Evolutionary conservation across 257 asterid genomes (phyloP).

Genomic region (Solanum sparsipilum): DNA sequence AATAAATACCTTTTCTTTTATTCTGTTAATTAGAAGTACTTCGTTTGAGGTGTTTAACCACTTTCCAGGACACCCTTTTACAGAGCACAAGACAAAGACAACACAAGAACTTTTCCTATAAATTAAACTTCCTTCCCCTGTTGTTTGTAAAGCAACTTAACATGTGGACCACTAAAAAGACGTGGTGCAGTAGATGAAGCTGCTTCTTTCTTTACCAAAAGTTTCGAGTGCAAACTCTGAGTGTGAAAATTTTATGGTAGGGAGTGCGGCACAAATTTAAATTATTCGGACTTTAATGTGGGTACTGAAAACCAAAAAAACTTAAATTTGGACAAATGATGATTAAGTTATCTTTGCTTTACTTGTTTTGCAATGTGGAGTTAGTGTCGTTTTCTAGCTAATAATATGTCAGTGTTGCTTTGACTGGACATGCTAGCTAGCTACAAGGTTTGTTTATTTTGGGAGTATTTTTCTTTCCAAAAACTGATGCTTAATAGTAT

Average conservation of each 20-base stretch:
- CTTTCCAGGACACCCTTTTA: constrained; percentile 18
- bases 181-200: not conserved
- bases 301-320: not conserved
- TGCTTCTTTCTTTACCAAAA: not conserved
- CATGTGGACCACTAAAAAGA: constrained; percentile 1
- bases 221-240: no score
- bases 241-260: no score
- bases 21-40: not conserved
- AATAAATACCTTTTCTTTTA: not conserved
- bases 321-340: constrained; percentile 3
- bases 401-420: not conserved
- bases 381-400: not conserved
- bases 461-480: not conserved
- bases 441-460: not conserved
- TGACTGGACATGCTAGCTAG: not conserved
- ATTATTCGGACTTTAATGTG: fast-evolving
- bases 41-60: not conserved
- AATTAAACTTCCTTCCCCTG: constrained; percentile 23
- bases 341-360: not conserved
- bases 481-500: not conserved
- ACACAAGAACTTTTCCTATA: constrained; percentile 1
- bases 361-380: not conserved
- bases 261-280: fast-evolving
- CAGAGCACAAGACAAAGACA: constrained; percentile 10
- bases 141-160: constrained; percentile 18